These are phyloP conservation scores for Lenwebbia sp. DNA, from an alignment of 345 rosid species.

Conservation along the genomic window DNA sequence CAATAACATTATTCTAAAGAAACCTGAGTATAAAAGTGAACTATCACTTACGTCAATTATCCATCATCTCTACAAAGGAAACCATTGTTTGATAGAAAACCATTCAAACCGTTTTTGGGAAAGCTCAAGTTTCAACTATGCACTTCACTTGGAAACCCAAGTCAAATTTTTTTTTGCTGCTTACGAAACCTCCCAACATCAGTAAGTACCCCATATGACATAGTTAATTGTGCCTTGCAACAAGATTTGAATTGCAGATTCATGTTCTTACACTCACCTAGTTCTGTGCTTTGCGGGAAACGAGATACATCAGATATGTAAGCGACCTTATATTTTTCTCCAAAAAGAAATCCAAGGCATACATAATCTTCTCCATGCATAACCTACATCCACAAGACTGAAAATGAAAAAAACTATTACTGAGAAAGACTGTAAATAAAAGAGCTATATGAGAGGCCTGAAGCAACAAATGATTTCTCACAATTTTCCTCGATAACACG, in stretches of 20 bases:
- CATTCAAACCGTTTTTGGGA: not conserved
- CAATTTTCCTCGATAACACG: slow-evolving; percentile 72
- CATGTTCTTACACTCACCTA: slow-evolving; percentile 39
- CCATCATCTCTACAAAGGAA: not conserved
- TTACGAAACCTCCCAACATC: not conserved
- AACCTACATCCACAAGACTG: slow-evolving; percentile 35
- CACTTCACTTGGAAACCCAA: not conserved
- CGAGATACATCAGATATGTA: slow-evolving; percentile 96
- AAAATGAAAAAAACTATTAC: not conserved
- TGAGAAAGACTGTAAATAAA: not conserved
- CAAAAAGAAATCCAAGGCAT: slow-evolving; percentile 86
- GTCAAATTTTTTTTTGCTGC: not conserved
- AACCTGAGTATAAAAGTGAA: not conserved
- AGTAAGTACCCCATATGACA: not conserved
- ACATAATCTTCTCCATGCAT: slow-evolving; percentile 99
- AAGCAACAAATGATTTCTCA: slow-evolving; percentile 76
- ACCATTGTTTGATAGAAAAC: not conserved
- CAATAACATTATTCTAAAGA: not conserved
- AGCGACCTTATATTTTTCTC: slow-evolving; percentile 70
- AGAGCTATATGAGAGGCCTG: slow-evolving; percentile 21
- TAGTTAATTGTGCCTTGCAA: not conserved
- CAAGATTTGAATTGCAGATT: not conserved
- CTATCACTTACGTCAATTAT: not conserved
- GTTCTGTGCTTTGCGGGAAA: slow-evolving; percentile 63
- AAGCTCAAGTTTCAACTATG: not conserved